Evolutionary conservation across 2,329 filamentous ascomycete genomes (phyloP), one percentile per base, ranked within the genome.

Genomic region (Magnaporthales sp.): DNA sequence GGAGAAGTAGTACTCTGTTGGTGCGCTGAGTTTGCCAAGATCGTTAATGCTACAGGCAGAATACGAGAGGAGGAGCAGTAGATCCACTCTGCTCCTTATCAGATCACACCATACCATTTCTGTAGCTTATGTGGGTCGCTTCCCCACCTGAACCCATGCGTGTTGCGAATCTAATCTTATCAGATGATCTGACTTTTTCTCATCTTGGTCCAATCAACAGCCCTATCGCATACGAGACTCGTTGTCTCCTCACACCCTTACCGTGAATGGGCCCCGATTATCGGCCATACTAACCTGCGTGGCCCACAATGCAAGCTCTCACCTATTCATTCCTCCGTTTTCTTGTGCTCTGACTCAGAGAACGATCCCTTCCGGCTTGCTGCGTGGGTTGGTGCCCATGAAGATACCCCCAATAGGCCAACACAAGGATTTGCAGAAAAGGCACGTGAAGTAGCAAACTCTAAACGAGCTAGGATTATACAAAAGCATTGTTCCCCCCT

Each of bases 121-220:
- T 10, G 11, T 13, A 4, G 54, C 9, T 4, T 1, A 1, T 26
- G n/a, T 58, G 54, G 54, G 54, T 58, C n/a, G 38, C 9, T 58
- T 3, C 54, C 54, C 54, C 54, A 2, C 54, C 54, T 10, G 7
- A 3, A 10, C n/a, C 54, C n/a, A 4, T 58, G 54, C 7, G n/a
- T 4, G 24, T 58, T 22, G 2, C 6, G n/a, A 58, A 68, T 71
- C 68, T 69, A 67, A 71, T 70, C 67, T 69, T 67, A 71, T 71
- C 70, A 69, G 70, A 71, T 70, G 61, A 70, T 69, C 68, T 66
- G 67, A 66, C 38, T 67, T 30, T 66, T 24, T 26, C 54, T 22
- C 24, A 62, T 58, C 54, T 9, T 19, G 19, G 32, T 8, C 63
- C 51, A 56, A 56, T 56, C 51, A 56, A 56, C 51, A 38, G 32